Conservation (phyloP, 306 rosid species). For the Macrotyloma uniflorum region DNA sequence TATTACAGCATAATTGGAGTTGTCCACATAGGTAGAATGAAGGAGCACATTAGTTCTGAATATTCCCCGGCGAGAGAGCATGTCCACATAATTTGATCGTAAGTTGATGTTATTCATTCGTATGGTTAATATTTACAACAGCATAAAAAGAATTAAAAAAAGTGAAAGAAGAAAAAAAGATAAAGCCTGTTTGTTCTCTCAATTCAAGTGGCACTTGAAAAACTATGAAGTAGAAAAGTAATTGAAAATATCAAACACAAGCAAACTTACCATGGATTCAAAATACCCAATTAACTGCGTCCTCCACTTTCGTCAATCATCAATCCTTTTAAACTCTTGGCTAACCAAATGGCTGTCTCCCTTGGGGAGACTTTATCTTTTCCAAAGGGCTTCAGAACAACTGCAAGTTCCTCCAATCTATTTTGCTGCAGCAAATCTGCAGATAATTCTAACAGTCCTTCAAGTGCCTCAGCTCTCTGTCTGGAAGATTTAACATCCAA, state of each 20-base stretch:
- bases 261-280: slow-evolving; percentile 39
- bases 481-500: slow-evolving; percentile 82
- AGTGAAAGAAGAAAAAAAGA: slow-evolving; percentile 24
- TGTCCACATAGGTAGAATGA: background rate
- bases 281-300: slow-evolving; percentile 48
- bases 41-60: background rate
- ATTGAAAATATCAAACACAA: slow-evolving; percentile 31
- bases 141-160: slow-evolving; percentile 51
- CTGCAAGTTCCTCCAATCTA: slow-evolving; percentile 82
- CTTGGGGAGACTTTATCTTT: slow-evolving; percentile 92
- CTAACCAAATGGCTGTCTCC: slow-evolving; percentile 98
- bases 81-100: slow-evolving; percentile 15
- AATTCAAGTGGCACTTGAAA: slow-evolving; percentile 47
- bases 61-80: background rate
- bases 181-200: slow-evolving; percentile 39
- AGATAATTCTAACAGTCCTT: slow-evolving; percentile 84
- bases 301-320: slow-evolving; percentile 65
- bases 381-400: slow-evolving; percentile 89
- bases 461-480: slow-evolving; percentile 98
- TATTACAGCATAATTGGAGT: background rate
- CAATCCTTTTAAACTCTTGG: slow-evolving; percentile 93
- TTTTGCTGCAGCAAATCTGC: slow-evolving; percentile 84
- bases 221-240: slow-evolving; percentile 29
- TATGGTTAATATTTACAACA: slow-evolving; percentile 59
- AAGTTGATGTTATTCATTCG: slow-evolving; percentile 42